A percentile compares a stretch with the other conserved stretches of the same genome.
These are phyloP conservation scores for Plantago coronopus DNA, from an alignment of 305 asterid species.

Conservation along the genomic window DNA sequence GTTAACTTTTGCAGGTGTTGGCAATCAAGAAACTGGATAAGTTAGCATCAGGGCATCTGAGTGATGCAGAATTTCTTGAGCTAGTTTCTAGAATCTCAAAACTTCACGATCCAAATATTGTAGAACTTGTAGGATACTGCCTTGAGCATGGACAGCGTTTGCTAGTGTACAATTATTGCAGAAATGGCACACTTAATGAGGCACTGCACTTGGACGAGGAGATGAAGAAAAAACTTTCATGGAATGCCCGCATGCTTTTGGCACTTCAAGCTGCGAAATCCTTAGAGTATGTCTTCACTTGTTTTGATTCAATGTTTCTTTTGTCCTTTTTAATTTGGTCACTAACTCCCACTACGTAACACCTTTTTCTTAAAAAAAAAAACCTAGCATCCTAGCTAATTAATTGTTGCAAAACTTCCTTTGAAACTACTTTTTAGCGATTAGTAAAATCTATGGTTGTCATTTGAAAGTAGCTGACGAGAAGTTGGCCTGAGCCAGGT, in stretches of 20 bases:
- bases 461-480: no score
- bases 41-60: conserved; percentile 43
- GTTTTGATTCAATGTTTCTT: no score
- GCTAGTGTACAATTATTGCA: conserved; percentile 64
- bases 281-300: conserved; percentile 58
- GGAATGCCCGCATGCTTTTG: conserved; percentile 74
- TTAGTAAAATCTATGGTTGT: no score
- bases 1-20: conserved; percentile 45
- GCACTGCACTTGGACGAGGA: conserved; percentile 71
- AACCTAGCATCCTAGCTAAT: no score
- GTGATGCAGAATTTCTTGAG: conserved; percentile 59
- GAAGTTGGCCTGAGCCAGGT: no score
- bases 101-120: conserved; percentile 60
- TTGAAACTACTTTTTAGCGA: no score
- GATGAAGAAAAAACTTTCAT: conserved; percentile 62
- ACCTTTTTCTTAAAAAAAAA: no score
- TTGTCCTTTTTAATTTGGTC: no score
- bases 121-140: conserved; percentile 78
- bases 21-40: conserved; percentile 83
- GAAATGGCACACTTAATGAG: conserved; percentile 74
- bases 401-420: no score
- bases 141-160: conserved; percentile 77
- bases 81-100: conserved; percentile 58
- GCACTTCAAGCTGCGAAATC: conserved; percentile 96
- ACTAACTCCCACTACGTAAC: no score